Conservation (phyloP, 2,329 filamentous ascomycete genomes). For the Fusarium sublunatum region DNA sequence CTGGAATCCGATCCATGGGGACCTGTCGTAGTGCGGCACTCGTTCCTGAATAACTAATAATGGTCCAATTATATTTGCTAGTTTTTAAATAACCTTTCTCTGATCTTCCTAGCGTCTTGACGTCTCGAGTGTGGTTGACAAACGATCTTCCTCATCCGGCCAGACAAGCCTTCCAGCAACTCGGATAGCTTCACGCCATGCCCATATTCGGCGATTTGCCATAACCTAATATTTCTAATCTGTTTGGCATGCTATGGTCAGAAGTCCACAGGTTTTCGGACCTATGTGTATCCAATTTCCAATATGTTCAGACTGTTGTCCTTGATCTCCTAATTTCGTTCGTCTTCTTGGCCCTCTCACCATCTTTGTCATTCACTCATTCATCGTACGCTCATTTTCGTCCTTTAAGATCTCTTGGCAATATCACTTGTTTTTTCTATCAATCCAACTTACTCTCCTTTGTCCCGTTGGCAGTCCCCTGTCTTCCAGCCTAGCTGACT, state of each 20-base stretch:
- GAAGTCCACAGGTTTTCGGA: neutral
- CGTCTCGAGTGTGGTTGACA: constrained; percentile 1
- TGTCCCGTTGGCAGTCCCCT: too few species aligned
- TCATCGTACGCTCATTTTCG: neutral
- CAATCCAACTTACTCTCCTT: too few species aligned
- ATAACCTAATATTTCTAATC: constrained; percentile 10
- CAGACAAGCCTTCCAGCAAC: constrained; percentile 11
- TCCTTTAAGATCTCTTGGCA: neutral
- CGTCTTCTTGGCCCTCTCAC: neutral
- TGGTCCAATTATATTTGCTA: constrained; percentile 6
- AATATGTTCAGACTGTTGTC: constrained; percentile 15
- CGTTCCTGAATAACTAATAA: constrained; percentile 16
- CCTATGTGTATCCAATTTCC: neutral
- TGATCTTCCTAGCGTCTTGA: constrained; percentile 9
- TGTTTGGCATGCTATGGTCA: neutral
- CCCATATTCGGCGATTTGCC: constrained; percentile 29
- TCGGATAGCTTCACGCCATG: constrained; percentile 7
- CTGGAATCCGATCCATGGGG: neutral
- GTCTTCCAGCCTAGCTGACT: too few species aligned
- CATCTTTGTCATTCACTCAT: neutral
- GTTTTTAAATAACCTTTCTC: constrained; percentile 2
- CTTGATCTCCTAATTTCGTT: neutral
- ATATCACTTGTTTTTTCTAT: neutral
- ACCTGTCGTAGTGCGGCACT: neutral
- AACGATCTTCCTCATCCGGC: constrained; percentile 29